Evolutionary conservation across 2,329 filamentous ascomycete genomes (phyloP), one percentile per base, ranked within the genome.

Genomic region (Chaetomium strumarium): DNA sequence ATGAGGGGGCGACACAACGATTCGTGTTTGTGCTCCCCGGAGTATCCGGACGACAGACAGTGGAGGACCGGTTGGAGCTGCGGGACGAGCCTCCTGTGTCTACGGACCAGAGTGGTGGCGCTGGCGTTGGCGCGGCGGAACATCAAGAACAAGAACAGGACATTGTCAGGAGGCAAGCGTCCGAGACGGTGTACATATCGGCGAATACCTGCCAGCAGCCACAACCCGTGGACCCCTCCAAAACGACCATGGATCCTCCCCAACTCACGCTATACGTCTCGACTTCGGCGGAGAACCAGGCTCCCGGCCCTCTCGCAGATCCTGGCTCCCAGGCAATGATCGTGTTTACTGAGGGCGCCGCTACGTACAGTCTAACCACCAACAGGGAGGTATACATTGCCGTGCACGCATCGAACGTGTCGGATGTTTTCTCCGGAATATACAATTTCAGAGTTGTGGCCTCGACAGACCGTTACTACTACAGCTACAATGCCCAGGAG

Each of bases 191-290:
- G 3, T 96, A 86, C 67, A 77, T 99, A 49, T 90, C 90, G 2
- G 83, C 90, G 40, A 97, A 90, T 60, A 91, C 88, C 1, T 99
- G 93, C 68, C 69, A 81, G 24, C 90, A 95, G 62, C 93, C 92
- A 12, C 66, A 70, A 17, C 73, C 76, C 38, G 79, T 78, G 38
- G 72, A 70, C 9, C 72, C 72, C 2, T 70, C 72, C 11, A 71
- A 73, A 20, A 73, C 70, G 1, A 63, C 63, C 2, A 62, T 70
- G 47, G 67, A 70, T 13, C 79, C 87, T 12, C 85, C 87, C 1
- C 90, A 95, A 62, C 77, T 97, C 46, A 79, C 80, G 12, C 72
- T 97, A 10, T 95, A 86, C 63, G 75, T 96, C 44, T 95, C 90
- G 3, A 82, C 74, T 16, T 81, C 81, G 3, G 63, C 74, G 2